Percentiles rank a stretch among this genome's conserved stretches.
Conservation (phyloP, 371 early-diverging fungal species). For the Mortierella sp. region DNA sequence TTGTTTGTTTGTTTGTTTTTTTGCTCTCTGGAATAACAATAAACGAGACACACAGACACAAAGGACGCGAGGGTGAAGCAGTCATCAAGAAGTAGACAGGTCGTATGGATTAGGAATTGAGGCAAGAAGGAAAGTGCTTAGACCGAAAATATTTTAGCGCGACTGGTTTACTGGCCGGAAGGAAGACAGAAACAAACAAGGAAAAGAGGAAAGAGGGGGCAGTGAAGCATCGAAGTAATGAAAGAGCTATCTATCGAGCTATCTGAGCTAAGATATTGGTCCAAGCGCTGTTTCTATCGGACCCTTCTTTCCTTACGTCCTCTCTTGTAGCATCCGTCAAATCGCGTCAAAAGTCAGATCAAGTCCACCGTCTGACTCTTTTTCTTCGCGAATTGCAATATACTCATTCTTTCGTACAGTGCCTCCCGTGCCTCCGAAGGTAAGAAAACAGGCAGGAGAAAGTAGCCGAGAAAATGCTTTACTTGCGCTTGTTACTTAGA, state of each 20-base stretch:
- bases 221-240: not conserved
- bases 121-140: not conserved
- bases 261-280: not conserved
- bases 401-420: too few species aligned
- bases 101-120: not conserved
- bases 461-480: too few species aligned
- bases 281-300: conserved; percentile 2
- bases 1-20: not conserved
- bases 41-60: not conserved
- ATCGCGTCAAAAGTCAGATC: too few species aligned
- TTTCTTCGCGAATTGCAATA: not conserved
- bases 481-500: not conserved
- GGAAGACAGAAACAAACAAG: not conserved
- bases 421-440: too few species aligned
- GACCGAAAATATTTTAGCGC: not conserved
- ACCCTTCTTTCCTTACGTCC: not conserved
- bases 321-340: not conserved
- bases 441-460: too few species aligned
- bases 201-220: not conserved
- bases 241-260: not conserved
- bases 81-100: too few species aligned
- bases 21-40: not conserved
- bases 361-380: too few species aligned
- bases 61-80: not conserved
- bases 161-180: not conserved